These are phyloP conservation scores for Pseudogymnoascus sp. DNA, from an alignment of 2,329 filamentous ascomycete species.

Conservation along the genomic window DNA sequence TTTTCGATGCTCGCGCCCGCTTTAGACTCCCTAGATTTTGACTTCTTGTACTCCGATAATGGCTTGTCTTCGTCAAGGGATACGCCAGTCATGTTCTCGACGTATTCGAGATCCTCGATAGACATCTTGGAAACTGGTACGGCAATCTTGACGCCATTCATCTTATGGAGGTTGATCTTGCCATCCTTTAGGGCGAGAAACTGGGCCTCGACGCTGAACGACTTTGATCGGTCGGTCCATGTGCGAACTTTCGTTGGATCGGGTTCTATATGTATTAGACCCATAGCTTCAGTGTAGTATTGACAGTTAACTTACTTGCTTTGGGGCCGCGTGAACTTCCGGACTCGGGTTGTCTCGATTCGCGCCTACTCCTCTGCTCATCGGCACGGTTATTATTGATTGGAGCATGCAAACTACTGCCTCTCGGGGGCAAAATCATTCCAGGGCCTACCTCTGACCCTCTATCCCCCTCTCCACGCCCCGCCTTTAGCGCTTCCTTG, in stretches of 20 bases:
- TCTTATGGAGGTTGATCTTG: constrained; percentile 95
- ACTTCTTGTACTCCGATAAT: constrained; percentile 65
- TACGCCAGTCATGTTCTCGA: constrained; percentile 77
- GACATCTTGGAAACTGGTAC: constrained; percentile 96
- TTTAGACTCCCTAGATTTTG: constrained; percentile 21
- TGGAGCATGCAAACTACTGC: constrained; percentile 65
- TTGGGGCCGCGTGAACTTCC: constrained; percentile 49
- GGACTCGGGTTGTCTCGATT: constrained; percentile 54
- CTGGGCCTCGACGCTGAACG: constrained; percentile 95
- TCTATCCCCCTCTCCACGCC: constrained; percentile 49
- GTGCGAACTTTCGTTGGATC: constrained; percentile 75
- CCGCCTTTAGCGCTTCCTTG: constrained; percentile 64
- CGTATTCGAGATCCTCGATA: constrained; percentile 86
- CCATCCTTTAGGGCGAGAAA: constrained; percentile 91
- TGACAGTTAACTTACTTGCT: constrained; percentile 53
- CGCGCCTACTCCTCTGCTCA: constrained; percentile 64
- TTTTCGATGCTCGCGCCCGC: constrained; percentile 36
- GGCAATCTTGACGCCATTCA: constrained; percentile 96
- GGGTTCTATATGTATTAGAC: constrained; percentile 51
- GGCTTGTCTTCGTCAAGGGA: constrained; percentile 91
- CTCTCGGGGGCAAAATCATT: constrained; percentile 66
- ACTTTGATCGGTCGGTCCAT: constrained; percentile 92
- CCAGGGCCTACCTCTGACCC: constrained; percentile 68
- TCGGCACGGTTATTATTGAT: constrained; percentile 58
- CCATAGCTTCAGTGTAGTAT: neutral